Percentiles rank a stretch among this genome's conserved stretches.
Evolutionary conservation across 2,329 filamentous ascomycete genomes (phyloP).

Genomic region (Corynespora cassiicola): DNA sequence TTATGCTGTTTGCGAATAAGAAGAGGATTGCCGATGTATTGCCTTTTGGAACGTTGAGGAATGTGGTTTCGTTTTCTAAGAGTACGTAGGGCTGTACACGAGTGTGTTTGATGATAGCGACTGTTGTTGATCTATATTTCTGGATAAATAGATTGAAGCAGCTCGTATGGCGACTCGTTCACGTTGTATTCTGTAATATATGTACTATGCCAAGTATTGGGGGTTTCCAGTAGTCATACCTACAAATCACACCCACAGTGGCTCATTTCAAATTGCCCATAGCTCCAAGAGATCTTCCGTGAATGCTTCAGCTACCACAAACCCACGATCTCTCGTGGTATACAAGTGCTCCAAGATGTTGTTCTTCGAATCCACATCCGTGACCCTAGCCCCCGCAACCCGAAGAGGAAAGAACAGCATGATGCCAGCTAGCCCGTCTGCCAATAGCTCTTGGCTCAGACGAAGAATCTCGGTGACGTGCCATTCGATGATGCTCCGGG

Average conservation of each 20-base stretch:
- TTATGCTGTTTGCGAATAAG: slow-evolving; percentile 86
- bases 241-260: no score
- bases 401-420: slow-evolving; percentile 33
- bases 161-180: no score
- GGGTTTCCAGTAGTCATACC: no score
- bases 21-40: slow-evolving; percentile 85
- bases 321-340: slow-evolving; percentile 18
- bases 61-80: slow-evolving; percentile 53
- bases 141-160: no score
- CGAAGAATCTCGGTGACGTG: slow-evolving; percentile 28
- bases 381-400: slow-evolving; percentile 31
- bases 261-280: no score
- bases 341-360: slow-evolving; percentile 18
- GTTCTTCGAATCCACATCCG: slow-evolving; percentile 7
- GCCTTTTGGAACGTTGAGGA: slow-evolving; percentile 83
- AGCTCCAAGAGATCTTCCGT: slow-evolving; percentile 17
- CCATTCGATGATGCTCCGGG: slow-evolving; percentile 13
- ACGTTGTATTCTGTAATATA: no score
- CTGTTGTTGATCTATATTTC: not conserved
- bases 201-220: no score
- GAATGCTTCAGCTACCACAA: slow-evolving; percentile 25
- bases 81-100: slow-evolving; percentile 2
- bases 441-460: slow-evolving; percentile 20
- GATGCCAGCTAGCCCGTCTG: slow-evolving; percentile 23
- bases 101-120: not conserved